Evolutionary conservation across 331 rosid species (phyloP), one percentile per base, ranked within the genome.

Genomic region (Cucumis variabilis): DNA sequence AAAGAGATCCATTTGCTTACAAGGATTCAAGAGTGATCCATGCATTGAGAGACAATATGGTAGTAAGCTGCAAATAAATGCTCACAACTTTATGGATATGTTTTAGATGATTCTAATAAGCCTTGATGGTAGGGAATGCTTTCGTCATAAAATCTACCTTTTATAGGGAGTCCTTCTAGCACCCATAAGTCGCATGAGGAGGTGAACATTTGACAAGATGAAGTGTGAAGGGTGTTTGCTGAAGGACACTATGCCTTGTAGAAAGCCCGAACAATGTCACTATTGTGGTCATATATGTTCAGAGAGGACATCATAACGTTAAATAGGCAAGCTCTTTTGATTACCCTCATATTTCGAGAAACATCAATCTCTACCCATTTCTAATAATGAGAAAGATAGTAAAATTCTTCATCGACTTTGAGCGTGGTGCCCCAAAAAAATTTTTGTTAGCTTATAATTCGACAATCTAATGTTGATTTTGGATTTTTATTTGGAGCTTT

Each of bases 321-420:
- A 0, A 71, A 8, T 9, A 16, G 0, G 13, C 1, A 5, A 4
- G n/a, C n/a, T 0, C 37, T 30, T 0, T 28, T 7, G 0, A 30
- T 48, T 16, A 5, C 0, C 3, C 4, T 1, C 6, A 9, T 20
- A 30, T 30, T 15, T 6, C 48, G 4, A 27, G 46, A 1, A 71
- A 71, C 9, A 0, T 12, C 9, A 13, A 71, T 1, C 48, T 71
- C 76, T 14, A 71, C 1, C 48, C 76, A 71, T 30, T 71, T n/a
- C 48, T 71, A n/a, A n/a, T n/a, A 30, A 71, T 53, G 60, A 13
- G 60, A 13, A 53, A 53, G 37, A 33, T 33, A 33, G 37, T 33
- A 33, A 33, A 33, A 33, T 33, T 33, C 37, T 33, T 33, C 37
- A 53, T 53, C 1, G 13, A 13, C 14, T 13, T 53, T 53, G 8